Conservation (phyloP, 371 early-diverging fungal genomes). For the Cladochytrium tenue region DNA sequence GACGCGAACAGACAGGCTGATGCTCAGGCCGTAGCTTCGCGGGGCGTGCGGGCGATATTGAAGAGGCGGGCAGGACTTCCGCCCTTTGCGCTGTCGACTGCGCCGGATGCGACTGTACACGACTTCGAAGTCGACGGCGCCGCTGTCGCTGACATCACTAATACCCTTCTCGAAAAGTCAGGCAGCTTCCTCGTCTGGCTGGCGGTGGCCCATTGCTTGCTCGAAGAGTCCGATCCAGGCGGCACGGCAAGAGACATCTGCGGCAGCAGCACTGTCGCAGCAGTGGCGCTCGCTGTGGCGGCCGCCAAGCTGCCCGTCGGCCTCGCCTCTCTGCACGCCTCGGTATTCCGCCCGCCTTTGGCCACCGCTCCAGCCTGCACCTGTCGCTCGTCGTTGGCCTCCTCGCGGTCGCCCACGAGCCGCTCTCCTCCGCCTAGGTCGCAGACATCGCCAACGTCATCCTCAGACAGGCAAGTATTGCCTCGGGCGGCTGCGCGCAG, state of each 20-base stretch:
- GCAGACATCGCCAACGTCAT: constrained; percentile 4
- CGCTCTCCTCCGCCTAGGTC: constrained; percentile 7
- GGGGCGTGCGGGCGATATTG: constrained; percentile 7
- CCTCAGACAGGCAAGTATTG: neutral
- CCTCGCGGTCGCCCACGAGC: constrained; percentile 4
- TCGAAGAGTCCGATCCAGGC: neutral
- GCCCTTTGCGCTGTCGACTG: neutral
- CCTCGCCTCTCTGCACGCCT: neutral
- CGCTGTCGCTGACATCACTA: neutral
- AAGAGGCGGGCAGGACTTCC: neutral
- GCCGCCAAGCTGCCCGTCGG: neutral
- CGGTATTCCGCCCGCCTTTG: constrained; percentile 1
- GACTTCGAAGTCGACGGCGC: neutral
- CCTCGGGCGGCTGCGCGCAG: constrained; percentile 4
- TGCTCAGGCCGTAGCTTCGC: constrained; percentile 12
- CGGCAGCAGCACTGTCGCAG: constrained; percentile 3
- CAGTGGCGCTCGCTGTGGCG: neutral
- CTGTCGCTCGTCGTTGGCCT: constrained; percentile 11
- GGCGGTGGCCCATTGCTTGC: constrained; percentile 9
- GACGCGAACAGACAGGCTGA: constrained; percentile 7
- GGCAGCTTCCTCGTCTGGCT: constrained; percentile 23
- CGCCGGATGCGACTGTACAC: neutral
- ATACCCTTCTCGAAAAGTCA: constrained; percentile 12
- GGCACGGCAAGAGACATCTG: no score
- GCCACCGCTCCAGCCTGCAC: neutral